Base-by-base conservation (phyloP, 148 eudicot species). In the Talinum fruticosum region DNA sequence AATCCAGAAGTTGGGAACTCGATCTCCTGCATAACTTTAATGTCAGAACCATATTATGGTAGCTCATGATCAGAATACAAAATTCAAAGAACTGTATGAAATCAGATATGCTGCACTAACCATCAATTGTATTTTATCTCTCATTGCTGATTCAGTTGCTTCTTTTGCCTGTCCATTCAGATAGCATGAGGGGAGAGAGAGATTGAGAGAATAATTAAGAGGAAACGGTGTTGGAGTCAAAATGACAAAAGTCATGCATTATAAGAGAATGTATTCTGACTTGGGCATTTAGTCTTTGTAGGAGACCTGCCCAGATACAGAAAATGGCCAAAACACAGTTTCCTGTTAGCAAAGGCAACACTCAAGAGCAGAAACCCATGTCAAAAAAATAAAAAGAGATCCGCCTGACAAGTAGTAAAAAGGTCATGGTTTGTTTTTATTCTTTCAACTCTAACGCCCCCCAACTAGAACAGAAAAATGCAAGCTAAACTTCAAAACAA, bases 1-100 rank as follows among this genome's bases (percentile, higher is more conserved):
- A 95, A 85, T 77, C 97, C 99, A 65, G 99, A 90, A 65, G 99
- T 92, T 69, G 97, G 99, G 80, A 95, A 95, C 79, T 95, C 99
- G 76, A 95, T 91, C 89, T 95, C 97, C 97, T 95, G 90, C 75
- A 78, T 28, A 74, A 15, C 5, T 1, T 28, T 24, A 59, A 6
- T 78, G 74, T 81, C 78, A 81, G 75, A 74, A 81, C 21, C 57
- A 37, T 34, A 16, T 18, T 47, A 23, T 37, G 47, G 24, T 66
- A 24, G 26, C 24, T 49, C 75, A 30, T 71, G 68, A 35, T 16
- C 64, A 41, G 66, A 28, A 32, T 59, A 45, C 68, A 59, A 41
- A 53, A 29, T 53, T 44, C 49, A 35, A 51, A 30, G 59, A 30
- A 45, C 29, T 10, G 66, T 70, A 10, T 35, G 54, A 28, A 44